Conservation (phyloP, 1,139 yeast species). For the Hemisphaericaspora subhashii region DNA sequence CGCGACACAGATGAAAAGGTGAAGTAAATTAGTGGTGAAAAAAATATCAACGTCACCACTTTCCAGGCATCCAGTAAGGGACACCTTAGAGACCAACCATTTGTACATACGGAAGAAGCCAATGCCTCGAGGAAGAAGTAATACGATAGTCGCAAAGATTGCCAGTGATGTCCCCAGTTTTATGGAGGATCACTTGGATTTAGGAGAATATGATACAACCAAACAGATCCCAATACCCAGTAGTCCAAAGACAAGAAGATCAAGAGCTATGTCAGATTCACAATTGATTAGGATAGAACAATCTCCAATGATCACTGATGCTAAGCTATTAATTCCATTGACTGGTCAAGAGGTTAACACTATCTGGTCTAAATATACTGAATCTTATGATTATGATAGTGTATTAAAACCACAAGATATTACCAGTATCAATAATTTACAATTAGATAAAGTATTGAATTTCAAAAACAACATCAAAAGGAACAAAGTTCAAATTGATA, state of each 20-base stretch:
- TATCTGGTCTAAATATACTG: slow-evolving; percentile 33
- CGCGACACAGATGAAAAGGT: not conserved
- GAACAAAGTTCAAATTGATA: slow-evolving; percentile 32
- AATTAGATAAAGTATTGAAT: slow-evolving; percentile 31
- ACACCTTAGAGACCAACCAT: too few species aligned
- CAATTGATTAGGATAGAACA: not conserved
- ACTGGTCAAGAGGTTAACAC: slow-evolving; percentile 31
- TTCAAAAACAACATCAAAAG: slow-evolving; percentile 43
- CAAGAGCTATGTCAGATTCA: slow-evolving; percentile 18
- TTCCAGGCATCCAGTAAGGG: too few species aligned
- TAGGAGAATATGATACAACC: slow-evolving; percentile 6
- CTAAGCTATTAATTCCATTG: slow-evolving; percentile 33
- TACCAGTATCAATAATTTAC: slow-evolving; percentile 28
- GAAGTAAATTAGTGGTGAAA: not conserved
- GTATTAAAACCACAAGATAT: slow-evolving; percentile 36
- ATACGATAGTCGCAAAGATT: slow-evolving; percentile 50
- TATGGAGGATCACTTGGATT: slow-evolving; percentile 20
- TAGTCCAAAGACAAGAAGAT: too few species aligned
- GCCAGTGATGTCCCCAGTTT: slow-evolving; percentile 40
- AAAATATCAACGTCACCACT: not conserved
- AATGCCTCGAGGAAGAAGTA: slow-evolving; percentile 43
- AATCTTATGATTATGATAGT: slow-evolving; percentile 38
- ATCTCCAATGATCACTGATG: too few species aligned
- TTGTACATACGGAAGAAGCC: not conserved
- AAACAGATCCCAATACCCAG: too few species aligned